Conservation (phyloP, 2,329 filamentous ascomycete species). For the Coniochaeta sp. region DNA sequence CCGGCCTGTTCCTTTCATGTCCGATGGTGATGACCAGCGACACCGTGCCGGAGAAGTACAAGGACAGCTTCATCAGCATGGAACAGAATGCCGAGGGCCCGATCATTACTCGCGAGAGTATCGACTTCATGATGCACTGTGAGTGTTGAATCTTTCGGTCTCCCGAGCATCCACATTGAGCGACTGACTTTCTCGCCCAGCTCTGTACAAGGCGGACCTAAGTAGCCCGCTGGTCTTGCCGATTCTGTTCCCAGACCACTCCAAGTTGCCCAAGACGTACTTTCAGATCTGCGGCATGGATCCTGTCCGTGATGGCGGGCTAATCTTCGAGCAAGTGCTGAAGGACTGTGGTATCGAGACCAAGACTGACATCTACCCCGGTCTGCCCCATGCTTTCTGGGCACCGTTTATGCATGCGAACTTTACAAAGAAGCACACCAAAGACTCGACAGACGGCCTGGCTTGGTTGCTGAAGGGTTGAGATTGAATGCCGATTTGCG, state of each 20-base stretch:
- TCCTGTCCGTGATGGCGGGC: slow-evolving; percentile 18
- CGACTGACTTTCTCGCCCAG: not conserved
- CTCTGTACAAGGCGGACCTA: slow-evolving; percentile 16
- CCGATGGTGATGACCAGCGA: slow-evolving; percentile 13
- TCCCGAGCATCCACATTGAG: not conserved
- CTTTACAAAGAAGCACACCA: not conserved
- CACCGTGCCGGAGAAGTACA: slow-evolving; percentile 20
- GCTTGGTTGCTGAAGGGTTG: not conserved
- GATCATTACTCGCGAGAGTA: slow-evolving; percentile 13
- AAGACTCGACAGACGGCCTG: not conserved
- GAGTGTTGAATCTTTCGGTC: not conserved
- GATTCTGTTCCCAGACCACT: slow-evolving; percentile 12
- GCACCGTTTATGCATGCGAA: not conserved
- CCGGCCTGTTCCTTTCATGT: slow-evolving; percentile 18
- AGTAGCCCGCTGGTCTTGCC: slow-evolving; percentile 18
- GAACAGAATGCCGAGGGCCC: slow-evolving; percentile 18
- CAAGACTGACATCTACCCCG: slow-evolving; percentile 19
- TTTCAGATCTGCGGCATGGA: slow-evolving; percentile 24
- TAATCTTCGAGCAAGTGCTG: slow-evolving; percentile 21
- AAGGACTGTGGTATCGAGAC: slow-evolving; percentile 18
- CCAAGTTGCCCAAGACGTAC: slow-evolving; percentile 20
- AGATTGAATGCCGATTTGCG: no score
- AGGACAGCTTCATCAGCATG: slow-evolving; percentile 17
- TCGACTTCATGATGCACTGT: slow-evolving; percentile 18
- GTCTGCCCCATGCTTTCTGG: slow-evolving; percentile 22